Conservation (phyloP, 2,329 filamentous ascomycete species). For the Parastagonospora nodorum region DNA sequence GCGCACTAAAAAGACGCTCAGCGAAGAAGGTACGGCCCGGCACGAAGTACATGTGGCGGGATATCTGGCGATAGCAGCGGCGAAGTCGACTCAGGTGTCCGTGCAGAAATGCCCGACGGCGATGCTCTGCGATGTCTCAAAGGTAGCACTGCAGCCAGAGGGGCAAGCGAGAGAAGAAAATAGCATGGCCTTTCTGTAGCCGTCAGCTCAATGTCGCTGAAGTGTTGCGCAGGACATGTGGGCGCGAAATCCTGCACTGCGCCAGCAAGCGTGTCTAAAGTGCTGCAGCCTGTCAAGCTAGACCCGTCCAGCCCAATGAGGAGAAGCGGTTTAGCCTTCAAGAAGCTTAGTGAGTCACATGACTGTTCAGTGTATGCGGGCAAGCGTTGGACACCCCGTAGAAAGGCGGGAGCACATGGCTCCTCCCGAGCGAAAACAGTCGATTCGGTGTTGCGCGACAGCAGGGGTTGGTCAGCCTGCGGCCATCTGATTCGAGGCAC, state of each 20-base stretch:
- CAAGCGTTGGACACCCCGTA: slow-evolving; percentile 6
- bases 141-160: slow-evolving; percentile 29
- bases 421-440: slow-evolving; percentile 41
- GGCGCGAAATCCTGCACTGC: slow-evolving; percentile 37
- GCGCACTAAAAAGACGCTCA: slow-evolving; percentile 26
- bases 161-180: slow-evolving; percentile 38
- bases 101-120: slow-evolving; percentile 33
- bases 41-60: slow-evolving; percentile 31
- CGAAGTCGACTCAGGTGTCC: slow-evolving; percentile 24
- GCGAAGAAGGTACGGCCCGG: slow-evolving; percentile 27
- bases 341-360: slow-evolving; percentile 30
- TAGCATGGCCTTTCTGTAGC: slow-evolving; percentile 42
- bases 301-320: slow-evolving; percentile 19
- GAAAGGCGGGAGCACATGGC: slow-evolving; percentile 24
- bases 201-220: slow-evolving; percentile 45
- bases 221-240: slow-evolving; percentile 40
- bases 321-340: slow-evolving; percentile 10
- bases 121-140: slow-evolving; percentile 22
- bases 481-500: slow-evolving; percentile 33
- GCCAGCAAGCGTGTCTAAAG: slow-evolving; percentile 22
- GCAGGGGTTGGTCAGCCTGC: slow-evolving; percentile 25
- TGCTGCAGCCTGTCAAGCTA: slow-evolving; percentile 15
- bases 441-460: slow-evolving; percentile 36
- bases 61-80: slow-evolving; percentile 28
- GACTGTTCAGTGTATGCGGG: slow-evolving; percentile 27